phyloP scores from a whole-genome alignment of 2,329 filamentous ascomycete genomes.

The Cercospora sp. region DNA sequence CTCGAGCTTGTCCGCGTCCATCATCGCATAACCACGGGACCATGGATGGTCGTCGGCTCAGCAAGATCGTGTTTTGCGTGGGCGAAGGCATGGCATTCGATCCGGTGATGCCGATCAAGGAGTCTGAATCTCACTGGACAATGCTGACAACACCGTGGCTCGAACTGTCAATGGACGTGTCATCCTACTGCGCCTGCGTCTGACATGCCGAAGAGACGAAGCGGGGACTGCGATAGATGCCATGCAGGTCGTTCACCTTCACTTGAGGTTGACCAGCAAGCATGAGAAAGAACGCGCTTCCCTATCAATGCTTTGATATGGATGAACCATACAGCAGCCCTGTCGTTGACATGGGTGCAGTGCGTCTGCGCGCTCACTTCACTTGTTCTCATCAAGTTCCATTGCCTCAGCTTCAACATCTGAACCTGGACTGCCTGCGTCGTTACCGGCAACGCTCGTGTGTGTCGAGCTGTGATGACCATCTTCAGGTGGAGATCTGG shows the following conservation, averaged over 20 bases:
- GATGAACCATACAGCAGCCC: background rate
- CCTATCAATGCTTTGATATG: background rate
- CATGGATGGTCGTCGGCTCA: background rate
- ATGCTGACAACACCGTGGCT: background rate
- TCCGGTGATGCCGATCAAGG: background rate
- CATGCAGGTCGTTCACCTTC: background rate
- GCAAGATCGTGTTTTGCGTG: background rate
- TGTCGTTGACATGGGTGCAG: background rate
- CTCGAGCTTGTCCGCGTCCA: background rate
- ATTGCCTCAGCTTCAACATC: conserved; percentile 14
- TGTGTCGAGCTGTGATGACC: conserved; percentile 11
- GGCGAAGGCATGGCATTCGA: background rate
- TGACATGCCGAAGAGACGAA: background rate
- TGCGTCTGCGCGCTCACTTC: background rate
- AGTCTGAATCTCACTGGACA: background rate
- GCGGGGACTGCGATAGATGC: background rate
- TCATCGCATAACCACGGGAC: background rate
- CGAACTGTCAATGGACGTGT: background rate
- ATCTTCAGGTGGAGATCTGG: conserved; percentile 19
- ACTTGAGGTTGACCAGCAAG: background rate
- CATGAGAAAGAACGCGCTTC: background rate
- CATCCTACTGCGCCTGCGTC: background rate
- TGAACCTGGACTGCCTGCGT: background rate
- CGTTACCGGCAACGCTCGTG: conserved; percentile 11
- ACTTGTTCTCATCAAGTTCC: conserved; percentile 23